phyloP scores from a whole-genome alignment of 257 asterid species.

The Eucommia ulmoides region DNA sequence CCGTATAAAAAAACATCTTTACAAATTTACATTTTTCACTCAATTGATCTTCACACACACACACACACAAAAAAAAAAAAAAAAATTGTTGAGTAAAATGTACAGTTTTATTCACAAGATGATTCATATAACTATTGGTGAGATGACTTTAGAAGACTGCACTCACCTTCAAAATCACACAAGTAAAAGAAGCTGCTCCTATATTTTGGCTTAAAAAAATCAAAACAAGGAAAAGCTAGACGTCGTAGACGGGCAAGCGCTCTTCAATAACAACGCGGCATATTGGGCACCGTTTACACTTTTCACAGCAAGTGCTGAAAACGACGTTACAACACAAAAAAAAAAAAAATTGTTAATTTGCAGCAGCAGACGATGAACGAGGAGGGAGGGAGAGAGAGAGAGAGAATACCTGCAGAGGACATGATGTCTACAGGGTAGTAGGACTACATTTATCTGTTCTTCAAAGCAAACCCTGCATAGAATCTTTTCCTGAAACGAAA shows the following conservation, averaged over 20 bases:
- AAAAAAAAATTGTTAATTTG: background rate
- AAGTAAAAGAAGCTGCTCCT: conserved; percentile 2
- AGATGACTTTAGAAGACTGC: conserved; percentile 52
- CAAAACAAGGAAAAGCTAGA: conserved; percentile 19
- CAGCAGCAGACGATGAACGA: background rate
- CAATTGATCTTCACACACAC: too few species aligned
- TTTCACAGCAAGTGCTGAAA: conserved; percentile 62
- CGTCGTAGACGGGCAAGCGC: conserved; percentile 59
- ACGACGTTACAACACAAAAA: background rate
- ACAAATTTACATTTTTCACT: too few species aligned
- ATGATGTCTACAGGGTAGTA: conserved; percentile 90
- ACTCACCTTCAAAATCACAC: conserved; percentile 28
- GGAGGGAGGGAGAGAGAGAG: background rate
- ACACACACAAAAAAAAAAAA: too few species aligned
- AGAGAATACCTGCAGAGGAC: conserved; percentile 73
- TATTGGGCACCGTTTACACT: conserved; percentile 90
- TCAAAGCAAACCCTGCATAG: conserved; percentile 89
- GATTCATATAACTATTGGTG: too few species aligned
- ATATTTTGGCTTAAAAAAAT: background rate
- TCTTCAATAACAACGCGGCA: conserved; percentile 76
- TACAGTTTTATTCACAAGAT: too few species aligned
- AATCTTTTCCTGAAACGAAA: conserved; percentile 59
- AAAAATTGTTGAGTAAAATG: too few species aligned
- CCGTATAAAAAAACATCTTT: too few species aligned
- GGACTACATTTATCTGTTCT: conserved; percentile 61